phyloP scores from a whole-genome alignment of 805 yeast species.

The Starmera caribaea region DNA sequence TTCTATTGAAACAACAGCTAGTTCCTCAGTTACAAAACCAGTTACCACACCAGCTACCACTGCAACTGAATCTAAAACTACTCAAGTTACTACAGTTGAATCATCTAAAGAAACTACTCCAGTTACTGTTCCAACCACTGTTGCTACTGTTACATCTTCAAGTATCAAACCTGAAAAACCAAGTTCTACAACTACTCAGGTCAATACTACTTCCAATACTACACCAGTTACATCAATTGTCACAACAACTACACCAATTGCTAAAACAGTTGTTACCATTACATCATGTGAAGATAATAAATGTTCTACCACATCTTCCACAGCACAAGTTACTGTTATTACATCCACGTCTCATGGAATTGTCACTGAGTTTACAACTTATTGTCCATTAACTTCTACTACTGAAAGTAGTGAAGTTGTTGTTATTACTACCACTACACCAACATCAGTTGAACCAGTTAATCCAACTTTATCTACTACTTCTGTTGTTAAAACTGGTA shows the following conservation, averaged over 20 bases:
- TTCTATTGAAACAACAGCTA: not conserved
- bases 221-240: not conserved
- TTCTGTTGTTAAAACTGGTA: not conserved
- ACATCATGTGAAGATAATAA: constrained; percentile 24
- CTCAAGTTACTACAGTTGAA: no score
- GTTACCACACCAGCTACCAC: constrained; percentile 2
- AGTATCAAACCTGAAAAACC: not conserved
- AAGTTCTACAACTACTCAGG: not conserved
- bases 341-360: constrained; percentile 21
- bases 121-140: constrained; percentile 9
- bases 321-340: constrained; percentile 25
- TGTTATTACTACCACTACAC: not conserved
- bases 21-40: no score
- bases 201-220: not conserved
- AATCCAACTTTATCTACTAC: not conserved
- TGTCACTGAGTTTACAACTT: constrained; percentile 28
- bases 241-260: not conserved
- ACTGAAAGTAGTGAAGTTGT: not conserved
- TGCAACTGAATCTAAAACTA: not conserved
- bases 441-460: not conserved
- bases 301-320: constrained; percentile 23
- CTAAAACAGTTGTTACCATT: constrained; percentile 25
- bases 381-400: constrained; percentile 21
- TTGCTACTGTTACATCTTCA: constrained; percentile 17
- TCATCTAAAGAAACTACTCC: not conserved